Base-by-base conservation (phyloP, 78 protist species). In the Dictyostelium firmibasis region DNA sequence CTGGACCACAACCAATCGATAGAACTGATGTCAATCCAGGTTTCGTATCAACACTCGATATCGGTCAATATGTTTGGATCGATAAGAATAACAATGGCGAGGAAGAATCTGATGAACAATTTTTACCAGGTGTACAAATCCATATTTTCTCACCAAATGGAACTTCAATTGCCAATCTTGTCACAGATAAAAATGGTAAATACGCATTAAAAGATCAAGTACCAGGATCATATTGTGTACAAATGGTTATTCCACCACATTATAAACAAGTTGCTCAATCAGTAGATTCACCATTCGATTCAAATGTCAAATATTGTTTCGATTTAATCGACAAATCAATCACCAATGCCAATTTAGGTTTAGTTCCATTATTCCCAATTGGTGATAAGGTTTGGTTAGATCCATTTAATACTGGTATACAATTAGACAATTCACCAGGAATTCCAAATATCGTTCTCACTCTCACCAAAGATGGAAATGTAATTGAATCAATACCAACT, bases 181-280 rank as follows among this genome's bases (percentile, higher is more conserved):
- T 25, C 0, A 41, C 89, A 4, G 89, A 62, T 41, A 0, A 1
- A 62, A 36, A 62, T 27, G 89, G 89, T 13, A 20, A 25, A 9
- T 84, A 84, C 29, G 9, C 38, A 27, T 38, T 84, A 4, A 31
- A 60, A 25, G 29, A 38, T 16, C 44, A 33, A 25, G 53, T 33
- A 2, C 81, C 89, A 38, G 89, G 89, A 23, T 3, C 33, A 9
- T 84, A 84, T 53, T 84, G 89, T 36, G 31, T 84, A 25, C 36
- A 27, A 25, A 13, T 83, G 33, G 50, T 27, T 35, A 27, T 38
- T 75, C 87, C 87, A 50, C 8, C 76, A 8, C 70, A 62, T 20
- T 23, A 83, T 2, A 29, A 50, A n/a, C 38, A n/a, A 83, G 79
- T 75, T 44, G 23, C 43, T 44, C 44, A 31, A 16, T 20, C 67